These are phyloP conservation scores for Aaosphaeria arxii DNA, from an alignment of 2,329 filamentous ascomycete genomes.

Conservation along the genomic window DNA sequence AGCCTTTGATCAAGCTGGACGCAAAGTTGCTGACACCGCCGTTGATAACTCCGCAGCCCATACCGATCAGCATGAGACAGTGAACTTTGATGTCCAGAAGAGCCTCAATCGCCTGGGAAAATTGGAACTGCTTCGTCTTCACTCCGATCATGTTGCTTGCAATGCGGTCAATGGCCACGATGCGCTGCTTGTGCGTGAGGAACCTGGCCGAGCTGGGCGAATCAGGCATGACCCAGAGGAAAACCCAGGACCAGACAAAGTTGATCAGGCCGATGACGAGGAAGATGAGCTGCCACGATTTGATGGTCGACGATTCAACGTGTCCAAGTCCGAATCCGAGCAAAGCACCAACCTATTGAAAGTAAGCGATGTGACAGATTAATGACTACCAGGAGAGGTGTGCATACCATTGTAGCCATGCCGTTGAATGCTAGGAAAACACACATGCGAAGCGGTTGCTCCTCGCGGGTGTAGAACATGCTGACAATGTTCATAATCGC, in stretches of 20 bases:
- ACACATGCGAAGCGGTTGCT: constrained; percentile 45
- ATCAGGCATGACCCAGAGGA: constrained; percentile 38
- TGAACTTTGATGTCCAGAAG: constrained; percentile 40
- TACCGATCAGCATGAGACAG: constrained; percentile 40
- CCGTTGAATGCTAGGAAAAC: constrained; percentile 42
- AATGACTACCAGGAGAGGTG: too few relatives aligned
- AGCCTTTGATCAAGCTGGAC: constrained; percentile 46
- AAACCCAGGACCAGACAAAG: constrained; percentile 34
- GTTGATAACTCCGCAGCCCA: constrained; percentile 48
- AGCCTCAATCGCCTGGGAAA: constrained; percentile 39
- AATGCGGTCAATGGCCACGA: constrained; percentile 41
- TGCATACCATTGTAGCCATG: constrained; percentile 29
- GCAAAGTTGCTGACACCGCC: constrained; percentile 52
- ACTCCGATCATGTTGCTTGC: constrained; percentile 42
- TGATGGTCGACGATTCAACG: constrained; percentile 19
- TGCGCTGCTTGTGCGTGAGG: constrained; percentile 37
- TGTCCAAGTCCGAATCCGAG: constrained; percentile 36
- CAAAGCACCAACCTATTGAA: constrained; percentile 21
- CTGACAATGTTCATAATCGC: constrained; percentile 39
- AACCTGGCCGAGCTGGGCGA: constrained; percentile 35
- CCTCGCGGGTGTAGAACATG: constrained; percentile 35
- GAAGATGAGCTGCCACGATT: constrained; percentile 37
- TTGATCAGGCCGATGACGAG: constrained; percentile 36
- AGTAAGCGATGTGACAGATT: too few relatives aligned
- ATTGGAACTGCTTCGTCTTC: constrained; percentile 38